Percentiles rank a stretch among this genome's conserved stretches.
These are phyloP conservation scores for Cercospora zeina DNA, from an alignment of 2,329 filamentous ascomycete genomes.

Conservation along the genomic window DNA sequence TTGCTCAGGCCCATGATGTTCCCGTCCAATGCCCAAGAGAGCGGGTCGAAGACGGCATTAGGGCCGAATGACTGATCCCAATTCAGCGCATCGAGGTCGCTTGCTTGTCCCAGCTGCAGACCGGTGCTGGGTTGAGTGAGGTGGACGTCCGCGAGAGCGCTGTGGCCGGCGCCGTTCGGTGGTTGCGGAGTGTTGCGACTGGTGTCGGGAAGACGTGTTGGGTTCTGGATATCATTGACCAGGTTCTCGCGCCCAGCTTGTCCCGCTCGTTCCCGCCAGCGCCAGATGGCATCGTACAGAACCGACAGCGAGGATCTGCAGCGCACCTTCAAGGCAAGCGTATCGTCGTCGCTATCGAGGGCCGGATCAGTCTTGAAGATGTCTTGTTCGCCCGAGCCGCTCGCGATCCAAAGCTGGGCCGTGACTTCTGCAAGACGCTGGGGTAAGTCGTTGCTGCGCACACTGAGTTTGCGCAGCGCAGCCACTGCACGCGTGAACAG, in stretches of 20 bases:
- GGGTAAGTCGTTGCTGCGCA: conserved; percentile 75
- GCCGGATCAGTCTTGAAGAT: conserved; percentile 28
- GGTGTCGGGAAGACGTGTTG: conserved; percentile 54
- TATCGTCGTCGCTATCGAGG: conserved; percentile 52
- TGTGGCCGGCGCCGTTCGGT: conserved; percentile 3
- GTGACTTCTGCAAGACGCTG: conserved; percentile 81
- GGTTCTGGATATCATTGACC: conserved; percentile 71
- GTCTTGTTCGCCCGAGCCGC: conserved; percentile 35
- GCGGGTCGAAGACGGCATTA: conserved; percentile 86
- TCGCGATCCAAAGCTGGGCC: conserved; percentile 78
- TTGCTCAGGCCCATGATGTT: conserved; percentile 51
- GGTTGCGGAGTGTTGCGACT: conserved; percentile 36
- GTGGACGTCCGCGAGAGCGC: conserved; percentile 25
- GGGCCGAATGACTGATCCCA: conserved; percentile 44
- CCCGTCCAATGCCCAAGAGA: conserved; percentile 91
- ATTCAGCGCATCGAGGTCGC: conserved; percentile 34
- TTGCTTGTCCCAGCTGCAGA: conserved; percentile 22
- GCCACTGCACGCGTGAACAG: conserved; percentile 71
- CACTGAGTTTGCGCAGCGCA: conserved; percentile 70
- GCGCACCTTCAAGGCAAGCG: conserved; percentile 77
- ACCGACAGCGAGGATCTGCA: conserved; percentile 83
- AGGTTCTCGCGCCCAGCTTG: conserved; percentile 50
- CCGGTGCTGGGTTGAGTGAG: conserved; percentile 21
- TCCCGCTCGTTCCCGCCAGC: conserved; percentile 75
- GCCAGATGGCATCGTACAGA: conserved; percentile 81